These are phyloP conservation scores for Endotrypanum monterogeii DNA, from an alignment of 208 protist species.

Conservation along the genomic window DNA sequence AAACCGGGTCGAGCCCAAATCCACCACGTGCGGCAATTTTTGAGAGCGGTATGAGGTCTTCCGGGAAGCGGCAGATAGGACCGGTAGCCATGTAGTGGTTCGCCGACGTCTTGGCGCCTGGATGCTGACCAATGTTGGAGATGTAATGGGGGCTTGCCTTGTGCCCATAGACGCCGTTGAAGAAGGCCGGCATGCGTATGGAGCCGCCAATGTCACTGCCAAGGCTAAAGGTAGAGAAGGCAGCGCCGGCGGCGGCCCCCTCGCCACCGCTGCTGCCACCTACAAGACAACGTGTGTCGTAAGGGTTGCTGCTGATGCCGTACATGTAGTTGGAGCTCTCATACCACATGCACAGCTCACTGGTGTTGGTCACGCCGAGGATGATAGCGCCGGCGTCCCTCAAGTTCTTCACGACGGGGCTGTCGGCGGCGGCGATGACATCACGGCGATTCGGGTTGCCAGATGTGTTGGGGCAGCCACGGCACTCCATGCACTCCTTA, in stretches of 20 bases:
- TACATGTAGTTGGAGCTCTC: slow-evolving; percentile 91
- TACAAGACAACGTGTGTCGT: slow-evolving; percentile 81
- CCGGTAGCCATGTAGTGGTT: slow-evolving; percentile 89
- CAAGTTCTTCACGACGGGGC: slow-evolving; percentile 85
- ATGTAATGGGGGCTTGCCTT: slow-evolving; percentile 89
- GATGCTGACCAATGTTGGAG: slow-evolving; percentile 80
- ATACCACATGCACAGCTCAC: slow-evolving; percentile 90
- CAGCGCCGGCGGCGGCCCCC: slow-evolving; percentile 74
- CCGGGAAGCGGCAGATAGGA: slow-evolving; percentile 80
- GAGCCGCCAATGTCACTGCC: slow-evolving; percentile 91
- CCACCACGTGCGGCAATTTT: slow-evolving; percentile 76
- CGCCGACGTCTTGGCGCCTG: slow-evolving; percentile 59
- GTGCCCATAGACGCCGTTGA: slow-evolving; percentile 91
- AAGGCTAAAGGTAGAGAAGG: slow-evolving; percentile 81
- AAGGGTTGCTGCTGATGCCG: slow-evolving; percentile 90
- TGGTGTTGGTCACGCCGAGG: slow-evolving; percentile 90
- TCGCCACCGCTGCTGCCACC: slow-evolving; percentile 90
- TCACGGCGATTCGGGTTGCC: slow-evolving; percentile 58
- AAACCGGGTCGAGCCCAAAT: slow-evolving; percentile 62
- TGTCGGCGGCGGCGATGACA: slow-evolving; percentile 59
- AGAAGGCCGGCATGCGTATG: slow-evolving; percentile 91
- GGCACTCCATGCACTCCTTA: slow-evolving; percentile 85
- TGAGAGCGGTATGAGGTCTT: slow-evolving; percentile 82
- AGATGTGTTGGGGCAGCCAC: slow-evolving; percentile 80
- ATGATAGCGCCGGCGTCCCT: slow-evolving; percentile 89